Conservation (phyloP, 2,329 filamentous ascomycete genomes). For the Diplodia corticola region DNA sequence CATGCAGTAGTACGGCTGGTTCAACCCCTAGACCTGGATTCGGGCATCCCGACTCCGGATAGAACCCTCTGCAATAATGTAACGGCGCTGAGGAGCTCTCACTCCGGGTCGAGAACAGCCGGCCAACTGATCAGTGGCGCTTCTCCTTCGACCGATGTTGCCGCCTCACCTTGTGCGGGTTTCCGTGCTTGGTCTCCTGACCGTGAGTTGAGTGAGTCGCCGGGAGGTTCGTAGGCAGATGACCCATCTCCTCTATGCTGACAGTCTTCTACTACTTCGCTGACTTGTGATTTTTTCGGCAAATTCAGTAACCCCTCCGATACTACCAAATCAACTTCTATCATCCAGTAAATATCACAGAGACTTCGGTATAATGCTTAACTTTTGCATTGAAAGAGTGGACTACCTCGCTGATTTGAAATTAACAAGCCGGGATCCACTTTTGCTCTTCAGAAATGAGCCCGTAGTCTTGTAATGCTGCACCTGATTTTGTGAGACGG, state of each 20-base stretch:
- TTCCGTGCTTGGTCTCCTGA: not conserved
- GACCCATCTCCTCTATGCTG: not conserved
- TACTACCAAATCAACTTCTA: not conserved
- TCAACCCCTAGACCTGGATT: not conserved
- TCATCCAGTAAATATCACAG: not conserved
- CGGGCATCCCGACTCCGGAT: not conserved
- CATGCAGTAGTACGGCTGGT: not conserved
- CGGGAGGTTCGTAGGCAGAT: not conserved
- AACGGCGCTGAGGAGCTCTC: not conserved
- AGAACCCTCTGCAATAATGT: not conserved
- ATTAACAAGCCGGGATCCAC: not conserved
- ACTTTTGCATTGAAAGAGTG: constrained; percentile 3
- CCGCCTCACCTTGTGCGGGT: not conserved
- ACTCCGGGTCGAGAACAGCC: not conserved
- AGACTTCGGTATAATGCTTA: not conserved
- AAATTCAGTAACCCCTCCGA: not conserved
- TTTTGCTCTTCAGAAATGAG: too few relatives aligned
- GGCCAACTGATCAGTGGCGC: not conserved
- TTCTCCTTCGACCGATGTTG: not conserved
- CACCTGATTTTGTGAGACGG: not conserved
- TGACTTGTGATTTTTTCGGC: not conserved
- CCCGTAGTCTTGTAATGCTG: too few relatives aligned
- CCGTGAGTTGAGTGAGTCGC: not conserved
- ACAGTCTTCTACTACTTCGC: not conserved
- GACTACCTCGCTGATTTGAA: not conserved